Percentiles rank a stretch among this genome's conserved stretches.
Evolutionary conservation across 2,329 filamentous ascomycete genomes (phyloP).

Genomic region (Scolecobasidium constrictum): DNA sequence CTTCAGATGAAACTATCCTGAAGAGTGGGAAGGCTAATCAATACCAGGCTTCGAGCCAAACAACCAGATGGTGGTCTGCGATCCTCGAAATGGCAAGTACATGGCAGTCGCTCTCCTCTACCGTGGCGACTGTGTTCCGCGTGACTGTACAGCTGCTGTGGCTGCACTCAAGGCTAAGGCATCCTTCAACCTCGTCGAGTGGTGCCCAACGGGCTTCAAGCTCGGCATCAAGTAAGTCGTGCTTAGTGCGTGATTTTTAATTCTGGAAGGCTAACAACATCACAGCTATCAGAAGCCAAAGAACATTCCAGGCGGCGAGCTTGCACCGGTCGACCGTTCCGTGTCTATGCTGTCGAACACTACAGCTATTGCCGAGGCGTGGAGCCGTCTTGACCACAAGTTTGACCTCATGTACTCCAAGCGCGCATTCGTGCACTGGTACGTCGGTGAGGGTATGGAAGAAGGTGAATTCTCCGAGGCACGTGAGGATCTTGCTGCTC

Average conservation of each 20-base stretch:
- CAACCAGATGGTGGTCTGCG: conserved; percentile 70
- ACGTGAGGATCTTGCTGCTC: conserved; percentile 71
- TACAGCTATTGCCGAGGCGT: conserved; percentile 62
- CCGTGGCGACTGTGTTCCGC: conserved; percentile 60
- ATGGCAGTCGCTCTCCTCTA: conserved; percentile 65
- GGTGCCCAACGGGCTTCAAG: conserved; percentile 69
- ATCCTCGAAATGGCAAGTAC: conserved; percentile 65
- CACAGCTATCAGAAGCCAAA: conserved; percentile 34
- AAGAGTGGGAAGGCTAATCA: too few species aligned
- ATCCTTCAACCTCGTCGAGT: conserved; percentile 64
- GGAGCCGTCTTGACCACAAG: conserved; percentile 63
- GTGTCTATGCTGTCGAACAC: conserved; percentile 67
- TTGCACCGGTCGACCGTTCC: conserved; percentile 51
- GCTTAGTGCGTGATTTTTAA: neutral
- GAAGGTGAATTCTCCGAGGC: conserved; percentile 84
- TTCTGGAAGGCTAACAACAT: neutral
- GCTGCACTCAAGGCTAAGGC: conserved; percentile 58
- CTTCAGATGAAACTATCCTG: too few species aligned
- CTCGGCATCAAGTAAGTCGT: conserved; percentile 46
- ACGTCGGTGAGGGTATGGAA: conserved; percentile 85
- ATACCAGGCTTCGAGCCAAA: conserved; percentile 59
- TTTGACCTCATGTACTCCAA: conserved; percentile 73
- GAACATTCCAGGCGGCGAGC: conserved; percentile 48
- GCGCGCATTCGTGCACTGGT: conserved; percentile 68
- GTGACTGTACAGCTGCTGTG: conserved; percentile 57